Evolutionary conservation across 2,329 filamentous ascomycete species (phyloP).

Genomic region (Verticillium dahliae): DNA sequence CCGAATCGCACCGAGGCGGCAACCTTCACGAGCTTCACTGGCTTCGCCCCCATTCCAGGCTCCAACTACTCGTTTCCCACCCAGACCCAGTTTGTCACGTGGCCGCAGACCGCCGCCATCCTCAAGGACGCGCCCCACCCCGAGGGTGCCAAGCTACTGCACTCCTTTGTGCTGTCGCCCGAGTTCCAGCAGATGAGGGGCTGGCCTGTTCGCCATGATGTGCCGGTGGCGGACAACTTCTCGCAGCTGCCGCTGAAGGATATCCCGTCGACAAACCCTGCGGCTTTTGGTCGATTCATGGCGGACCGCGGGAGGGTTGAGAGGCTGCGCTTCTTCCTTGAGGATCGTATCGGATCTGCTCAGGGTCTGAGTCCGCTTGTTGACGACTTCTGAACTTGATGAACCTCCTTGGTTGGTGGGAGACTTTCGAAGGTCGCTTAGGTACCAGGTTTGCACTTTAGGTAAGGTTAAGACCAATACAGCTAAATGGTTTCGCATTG

Average conservation of each 20-base stretch:
- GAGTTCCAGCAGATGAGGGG: slow-evolving; percentile 27
- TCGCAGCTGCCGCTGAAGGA: slow-evolving; percentile 18
- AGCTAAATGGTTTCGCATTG: too few relatives aligned
- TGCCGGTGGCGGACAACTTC: slow-evolving; percentile 19
- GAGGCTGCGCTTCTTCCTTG: slow-evolving; percentile 32
- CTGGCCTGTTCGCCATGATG: slow-evolving; percentile 29
- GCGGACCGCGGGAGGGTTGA: slow-evolving; percentile 31
- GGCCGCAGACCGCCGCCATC: slow-evolving; percentile 42
- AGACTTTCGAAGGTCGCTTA: not conserved
- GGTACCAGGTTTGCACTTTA: too few relatives aligned
- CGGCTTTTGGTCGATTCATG: slow-evolving; percentile 34
- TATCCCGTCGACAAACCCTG: slow-evolving; percentile 25
- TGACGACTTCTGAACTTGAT: not conserved
- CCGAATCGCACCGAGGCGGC: slow-evolving; percentile 22
- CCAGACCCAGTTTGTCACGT: slow-evolving; percentile 35
- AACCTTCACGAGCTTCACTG: slow-evolving; percentile 22
- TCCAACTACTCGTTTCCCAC: slow-evolving; percentile 23
- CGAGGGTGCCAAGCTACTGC: slow-evolving; percentile 43
- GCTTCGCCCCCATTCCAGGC: slow-evolving; percentile 10
- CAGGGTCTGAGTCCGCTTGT: slow-evolving; percentile 31
- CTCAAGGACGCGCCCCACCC: slow-evolving; percentile 39
- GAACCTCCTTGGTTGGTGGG: too few relatives aligned
- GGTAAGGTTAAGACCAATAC: too few relatives aligned
- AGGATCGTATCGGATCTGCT: slow-evolving; percentile 32
- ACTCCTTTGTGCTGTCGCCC: slow-evolving; percentile 35